These are phyloP conservation scores for Juglanconis sp. DNA, from an alignment of 2,329 filamentous ascomycete species.

Conservation along the genomic window DNA sequence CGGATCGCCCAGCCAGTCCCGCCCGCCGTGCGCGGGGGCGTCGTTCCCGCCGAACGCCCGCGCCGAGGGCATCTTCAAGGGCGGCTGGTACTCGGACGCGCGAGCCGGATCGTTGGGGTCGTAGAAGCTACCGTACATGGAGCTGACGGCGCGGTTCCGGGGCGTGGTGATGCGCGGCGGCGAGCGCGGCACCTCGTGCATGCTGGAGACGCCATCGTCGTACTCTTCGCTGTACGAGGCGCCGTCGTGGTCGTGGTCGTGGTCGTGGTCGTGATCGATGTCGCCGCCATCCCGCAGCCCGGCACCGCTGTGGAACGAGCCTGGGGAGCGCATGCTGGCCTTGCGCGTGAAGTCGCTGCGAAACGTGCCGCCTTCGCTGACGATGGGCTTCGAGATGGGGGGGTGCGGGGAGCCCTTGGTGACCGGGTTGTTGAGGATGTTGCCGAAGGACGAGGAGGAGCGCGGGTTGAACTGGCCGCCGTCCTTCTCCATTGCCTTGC, in stretches of 20 bases:
- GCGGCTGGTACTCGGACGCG: slow-evolving; percentile 11
- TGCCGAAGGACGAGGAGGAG: slow-evolving; percentile 40
- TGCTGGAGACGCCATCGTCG: slow-evolving; percentile 11
- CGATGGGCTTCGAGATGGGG: slow-evolving; percentile 55
- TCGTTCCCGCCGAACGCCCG: slow-evolving; percentile 18
- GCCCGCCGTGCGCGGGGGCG: slow-evolving; percentile 8
- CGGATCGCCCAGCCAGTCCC: slow-evolving; percentile 4
- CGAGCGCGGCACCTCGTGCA: slow-evolving; percentile 9
- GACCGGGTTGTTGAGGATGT: slow-evolving; percentile 57
- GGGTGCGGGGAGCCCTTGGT: slow-evolving; percentile 11
- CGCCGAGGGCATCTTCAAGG: slow-evolving; percentile 16
- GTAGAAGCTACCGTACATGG: slow-evolving; percentile 15
- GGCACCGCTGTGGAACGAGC: slow-evolving; percentile 10
- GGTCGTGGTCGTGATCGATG: neutral
- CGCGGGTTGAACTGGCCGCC: slow-evolving; percentile 25
- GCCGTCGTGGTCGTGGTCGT: neutral
- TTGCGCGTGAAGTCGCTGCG: slow-evolving; percentile 54
- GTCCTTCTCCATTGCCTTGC: slow-evolving; percentile 16
- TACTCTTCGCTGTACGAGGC: slow-evolving; percentile 1
- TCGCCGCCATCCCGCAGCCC: slow-evolving; percentile 9
- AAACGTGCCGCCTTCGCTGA: slow-evolving; percentile 36
- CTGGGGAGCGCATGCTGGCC: slow-evolving; percentile 16
- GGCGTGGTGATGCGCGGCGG: slow-evolving; percentile 20
- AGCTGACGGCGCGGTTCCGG: slow-evolving; percentile 18
- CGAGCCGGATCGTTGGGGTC: slow-evolving; percentile 14